phyloP scores from a whole-genome alignment of 2,329 filamentous ascomycete species.

The Orbilia javanica region DNA sequence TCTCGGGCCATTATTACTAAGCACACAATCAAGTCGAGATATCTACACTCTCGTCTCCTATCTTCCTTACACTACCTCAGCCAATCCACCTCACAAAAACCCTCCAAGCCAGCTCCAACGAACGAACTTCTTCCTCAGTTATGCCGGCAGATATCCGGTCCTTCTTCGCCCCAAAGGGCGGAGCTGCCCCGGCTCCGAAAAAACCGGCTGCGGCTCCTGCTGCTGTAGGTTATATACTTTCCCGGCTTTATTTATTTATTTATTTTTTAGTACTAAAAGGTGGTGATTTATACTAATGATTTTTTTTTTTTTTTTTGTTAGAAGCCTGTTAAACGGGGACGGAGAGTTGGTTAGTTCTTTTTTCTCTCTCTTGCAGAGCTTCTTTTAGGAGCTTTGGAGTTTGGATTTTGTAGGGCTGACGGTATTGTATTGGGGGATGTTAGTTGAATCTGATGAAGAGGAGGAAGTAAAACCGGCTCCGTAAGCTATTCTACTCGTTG shows the following conservation, averaged over 20 bases:
- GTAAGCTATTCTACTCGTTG: conserved; percentile 21
- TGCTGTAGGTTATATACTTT: conserved; percentile 25
- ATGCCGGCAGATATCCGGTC: conserved; percentile 90
- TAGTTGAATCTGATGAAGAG: conserved; percentile 65
- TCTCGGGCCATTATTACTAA: conserved; percentile 13
- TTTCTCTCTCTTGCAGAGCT: too few species aligned
- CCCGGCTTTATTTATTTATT: not conserved
- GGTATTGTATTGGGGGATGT: conserved; percentile 18
- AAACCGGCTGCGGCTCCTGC: conserved; percentile 59
- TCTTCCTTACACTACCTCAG: not conserved
- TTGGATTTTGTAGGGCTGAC: conserved; percentile 16
- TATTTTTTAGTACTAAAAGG: not conserved
- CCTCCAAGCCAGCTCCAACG: not conserved
- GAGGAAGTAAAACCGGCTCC: conserved; percentile 59
- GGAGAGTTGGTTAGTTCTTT: conserved; percentile 46
- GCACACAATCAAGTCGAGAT: not conserved
- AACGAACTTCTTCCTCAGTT: conserved; percentile 44
- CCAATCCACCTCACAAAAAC: not conserved
- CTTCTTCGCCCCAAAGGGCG: conserved; percentile 86
- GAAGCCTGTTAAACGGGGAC: conserved; percentile 40
- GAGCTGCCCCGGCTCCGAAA: conserved; percentile 61
- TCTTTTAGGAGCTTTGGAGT: not conserved
- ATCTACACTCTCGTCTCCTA: not conserved
- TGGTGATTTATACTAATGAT: too few species aligned
- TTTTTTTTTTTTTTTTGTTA: too few species aligned